Evolutionary conservation across 805 yeast species (phyloP).

Genomic region (Kodamaea lidongshanica): DNA sequence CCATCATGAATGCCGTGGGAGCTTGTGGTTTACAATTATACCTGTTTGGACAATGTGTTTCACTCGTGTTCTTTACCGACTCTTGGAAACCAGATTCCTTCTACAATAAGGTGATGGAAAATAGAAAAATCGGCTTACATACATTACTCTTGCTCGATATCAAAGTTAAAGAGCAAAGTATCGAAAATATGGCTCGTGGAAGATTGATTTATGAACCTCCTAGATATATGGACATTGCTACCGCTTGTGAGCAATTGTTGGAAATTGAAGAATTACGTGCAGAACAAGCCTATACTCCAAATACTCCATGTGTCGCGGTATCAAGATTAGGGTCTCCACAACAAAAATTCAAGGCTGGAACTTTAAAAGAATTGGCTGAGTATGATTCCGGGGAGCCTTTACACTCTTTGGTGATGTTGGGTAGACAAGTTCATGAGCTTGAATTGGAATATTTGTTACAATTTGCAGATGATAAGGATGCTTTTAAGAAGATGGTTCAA

Average conservation of each 20-base stretch:
- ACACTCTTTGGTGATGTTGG: constrained; percentile 85
- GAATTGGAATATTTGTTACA: constrained; percentile 80
- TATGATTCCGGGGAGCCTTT: constrained; percentile 93
- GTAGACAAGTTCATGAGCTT: constrained; percentile 89
- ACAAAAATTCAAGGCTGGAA: constrained; percentile 80
- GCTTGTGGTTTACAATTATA: constrained; percentile 95
- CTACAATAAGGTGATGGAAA: constrained; percentile 83
- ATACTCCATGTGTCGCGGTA: constrained; percentile 91
- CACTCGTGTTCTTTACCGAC: constrained; percentile 92
- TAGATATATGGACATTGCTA: constrained; percentile 85
- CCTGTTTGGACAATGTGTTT: constrained; percentile 95
- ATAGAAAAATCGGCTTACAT: constrained; percentile 84
- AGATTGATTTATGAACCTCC: constrained; percentile 93
- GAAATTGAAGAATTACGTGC: constrained; percentile 78
- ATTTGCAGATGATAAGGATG: constrained; percentile 58
- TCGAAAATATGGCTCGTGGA: constrained; percentile 91
- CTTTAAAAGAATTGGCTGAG: constrained; percentile 66
- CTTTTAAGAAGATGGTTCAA: constrained; percentile 36
- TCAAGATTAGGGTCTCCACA: constrained; percentile 85
- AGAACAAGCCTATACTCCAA: constrained; percentile 73
- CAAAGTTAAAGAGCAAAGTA: constrained; percentile 93
- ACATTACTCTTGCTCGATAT: constrained; percentile 84
- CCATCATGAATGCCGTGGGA: constrained; percentile 97
- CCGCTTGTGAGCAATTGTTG: constrained; percentile 81
- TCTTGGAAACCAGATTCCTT: constrained; percentile 95